These are phyloP conservation scores for Solanum megistacrolobum DNA, from an alignment of 257 asterid species.

Conservation along the genomic window DNA sequence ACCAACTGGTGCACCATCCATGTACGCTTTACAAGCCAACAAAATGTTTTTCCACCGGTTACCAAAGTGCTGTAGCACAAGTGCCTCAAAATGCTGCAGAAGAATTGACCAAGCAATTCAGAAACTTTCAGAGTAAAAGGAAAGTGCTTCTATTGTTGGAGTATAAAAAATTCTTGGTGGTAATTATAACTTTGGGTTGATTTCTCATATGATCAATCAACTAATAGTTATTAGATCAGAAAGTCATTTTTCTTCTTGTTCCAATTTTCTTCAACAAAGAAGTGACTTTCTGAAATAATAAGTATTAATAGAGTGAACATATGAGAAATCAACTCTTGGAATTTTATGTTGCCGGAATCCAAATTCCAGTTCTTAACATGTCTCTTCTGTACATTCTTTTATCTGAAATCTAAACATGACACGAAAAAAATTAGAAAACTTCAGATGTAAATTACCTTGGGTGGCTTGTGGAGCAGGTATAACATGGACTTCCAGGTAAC, in stretches of 20 bases:
- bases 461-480: conserved; percentile 68
- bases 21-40: conserved; percentile 60
- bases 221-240: neutral
- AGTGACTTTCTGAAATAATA: neutral
- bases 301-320: neutral
- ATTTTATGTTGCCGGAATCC: neutral
- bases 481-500: conserved; percentile 86
- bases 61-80: conserved; percentile 67
- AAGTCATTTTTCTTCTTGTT: neutral
- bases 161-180: neutral
- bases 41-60: conserved; percentile 41
- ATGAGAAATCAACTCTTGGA: neutral
- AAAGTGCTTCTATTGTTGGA: neutral
- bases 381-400: neutral
- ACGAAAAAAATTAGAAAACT: neutral
- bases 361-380: neutral
- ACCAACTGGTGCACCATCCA: conserved; percentile 76
- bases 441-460: conserved; percentile 39
- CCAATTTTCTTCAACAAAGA: neutral
- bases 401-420: neutral
- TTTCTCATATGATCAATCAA: neutral
- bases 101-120: neutral
- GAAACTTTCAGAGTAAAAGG: neutral
- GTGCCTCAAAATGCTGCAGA: conserved; percentile 81
- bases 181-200: neutral